phyloP scores from a whole-genome alignment of 495 filamentous ascomycete species.

The Saxophila tyrrhenica region DNA sequence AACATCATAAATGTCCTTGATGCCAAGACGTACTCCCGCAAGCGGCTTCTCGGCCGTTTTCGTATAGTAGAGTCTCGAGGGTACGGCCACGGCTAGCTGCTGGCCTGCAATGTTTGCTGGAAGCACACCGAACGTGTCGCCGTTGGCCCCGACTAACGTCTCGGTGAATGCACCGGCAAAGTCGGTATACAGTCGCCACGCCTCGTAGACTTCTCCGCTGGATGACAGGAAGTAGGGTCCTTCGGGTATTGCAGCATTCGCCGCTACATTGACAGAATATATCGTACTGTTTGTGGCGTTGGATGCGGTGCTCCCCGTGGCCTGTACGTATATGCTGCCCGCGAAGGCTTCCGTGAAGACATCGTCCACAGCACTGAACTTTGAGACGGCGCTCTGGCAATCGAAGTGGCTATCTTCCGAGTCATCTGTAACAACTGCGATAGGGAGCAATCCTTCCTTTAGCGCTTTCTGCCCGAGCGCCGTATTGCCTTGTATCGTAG shows the following conservation, averaged over 20 bases:
- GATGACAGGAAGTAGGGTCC: slow-evolving; percentile 36
- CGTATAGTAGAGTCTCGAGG: slow-evolving; percentile 42
- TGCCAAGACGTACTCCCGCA: slow-evolving; percentile 37
- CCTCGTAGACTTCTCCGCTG: slow-evolving; percentile 32
- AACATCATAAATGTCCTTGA: slow-evolving; percentile 54
- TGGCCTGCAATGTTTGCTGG: slow-evolving; percentile 34
- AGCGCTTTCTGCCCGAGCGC: neutral
- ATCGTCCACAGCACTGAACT: slow-evolving; percentile 20
- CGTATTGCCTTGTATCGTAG: slow-evolving; percentile 11
- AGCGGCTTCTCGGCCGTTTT: slow-evolving; percentile 25
- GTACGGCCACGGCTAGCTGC: slow-evolving; percentile 37
- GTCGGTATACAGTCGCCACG: slow-evolving; percentile 40
- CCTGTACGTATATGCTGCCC: slow-evolving; percentile 21
- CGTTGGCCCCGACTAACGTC: slow-evolving; percentile 21
- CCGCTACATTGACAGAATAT: neutral
- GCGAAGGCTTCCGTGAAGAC: slow-evolving; percentile 27
- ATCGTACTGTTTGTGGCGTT: neutral
- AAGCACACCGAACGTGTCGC: slow-evolving; percentile 30
- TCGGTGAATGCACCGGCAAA: slow-evolving; percentile 36
- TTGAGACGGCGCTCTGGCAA: neutral
- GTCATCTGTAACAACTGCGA: slow-evolving; percentile 17
- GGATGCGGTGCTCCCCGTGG: slow-evolving; percentile 3
- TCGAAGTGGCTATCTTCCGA: slow-evolving; percentile 2
- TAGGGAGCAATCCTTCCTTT: slow-evolving; percentile 17
- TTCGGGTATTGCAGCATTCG: slow-evolving; percentile 17